Conservation (phyloP, 805 yeast genomes). For the Saccharomycopsis lassenensis region DNA sequence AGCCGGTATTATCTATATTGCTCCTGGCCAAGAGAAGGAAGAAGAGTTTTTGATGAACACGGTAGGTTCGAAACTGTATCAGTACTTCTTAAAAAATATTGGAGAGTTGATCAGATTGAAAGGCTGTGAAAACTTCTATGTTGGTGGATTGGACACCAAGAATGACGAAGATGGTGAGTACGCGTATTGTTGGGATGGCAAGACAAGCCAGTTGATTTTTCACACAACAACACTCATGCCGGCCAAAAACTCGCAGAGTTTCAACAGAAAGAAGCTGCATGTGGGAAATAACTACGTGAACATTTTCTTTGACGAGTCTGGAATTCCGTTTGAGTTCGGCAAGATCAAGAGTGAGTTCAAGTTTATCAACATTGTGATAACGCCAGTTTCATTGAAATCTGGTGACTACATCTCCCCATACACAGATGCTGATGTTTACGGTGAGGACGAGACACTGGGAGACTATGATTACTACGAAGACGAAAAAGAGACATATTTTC, state of each 20-base stretch:
- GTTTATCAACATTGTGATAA: slow-evolving; percentile 67
- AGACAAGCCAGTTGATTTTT: slow-evolving; percentile 58
- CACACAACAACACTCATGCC: slow-evolving; percentile 85
- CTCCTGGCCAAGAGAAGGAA: slow-evolving; percentile 53
- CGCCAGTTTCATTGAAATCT: slow-evolving; percentile 33
- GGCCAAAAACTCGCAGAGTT: slow-evolving; percentile 22
- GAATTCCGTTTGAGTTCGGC: slow-evolving; percentile 56
- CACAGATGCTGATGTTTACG: slow-evolving; percentile 2
- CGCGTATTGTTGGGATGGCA: slow-evolving; percentile 64
- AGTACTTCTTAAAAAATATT: slow-evolving; percentile 43
- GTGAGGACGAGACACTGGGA: not conserved
- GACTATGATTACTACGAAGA: slow-evolving; percentile 9
- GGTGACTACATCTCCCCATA: slow-evolving; percentile 9
- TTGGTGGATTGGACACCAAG: slow-evolving; percentile 72
- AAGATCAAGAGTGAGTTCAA: slow-evolving; percentile 69
- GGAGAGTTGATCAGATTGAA: slow-evolving; percentile 53
- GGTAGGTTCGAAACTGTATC: slow-evolving; percentile 54
- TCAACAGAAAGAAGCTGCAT: slow-evolving; percentile 54
- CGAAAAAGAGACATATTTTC: slow-evolving; percentile 30
- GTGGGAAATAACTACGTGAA: slow-evolving; percentile 81
- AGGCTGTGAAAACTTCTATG: slow-evolving; percentile 42
- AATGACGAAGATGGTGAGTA: slow-evolving; percentile 64
- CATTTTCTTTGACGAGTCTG: slow-evolving; percentile 71
- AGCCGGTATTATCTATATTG: slow-evolving; percentile 69
- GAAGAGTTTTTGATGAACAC: slow-evolving; percentile 51